Base-by-base conservation (phyloP, 345 rosid genomes). In the Salix purpurea region DNA sequence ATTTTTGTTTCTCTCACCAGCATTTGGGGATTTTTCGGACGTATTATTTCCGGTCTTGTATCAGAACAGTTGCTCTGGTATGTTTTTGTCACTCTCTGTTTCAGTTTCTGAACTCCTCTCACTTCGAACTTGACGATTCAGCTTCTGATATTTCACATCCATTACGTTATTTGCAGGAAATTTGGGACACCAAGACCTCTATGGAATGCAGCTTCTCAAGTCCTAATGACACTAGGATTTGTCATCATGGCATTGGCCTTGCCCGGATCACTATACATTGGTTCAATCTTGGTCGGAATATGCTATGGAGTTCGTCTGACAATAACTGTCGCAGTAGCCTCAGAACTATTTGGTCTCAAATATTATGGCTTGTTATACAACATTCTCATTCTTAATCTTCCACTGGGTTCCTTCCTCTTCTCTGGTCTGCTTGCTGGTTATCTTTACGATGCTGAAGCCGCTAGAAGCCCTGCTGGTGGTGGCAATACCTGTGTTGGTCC, bases 21-120 rank as follows among this genome's bases (percentile, higher is more conserved):
- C 75, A 89, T 91, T 75, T 91, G 89, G 89, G 89, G 89, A 24
- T 89, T 89, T 79, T 84, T 90, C 62, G 89, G 92, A 14, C 90
- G 92, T 69, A 83, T 90, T 70, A 68, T 73, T 39, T 85, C 86
- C 4, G 92, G 94, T 36, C 61, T 82, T 3, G 64, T 83, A 19
- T 90, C 92, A 13, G 92, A 89, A 81, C 54, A 83, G 62, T 81
- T 44, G 19, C 77, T 90, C 78, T 69, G 83, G 92, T 85, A 83
- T 61, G 54, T 66, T 65, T 15, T 28, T 46, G 36, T 5, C 3
- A 5, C 21, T 56, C 6, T 64, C 34, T 7, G 19, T 52, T 52
- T 18, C n/a, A 52, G 58, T 6, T 52, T 19, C 21, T 52, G 58
- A 52, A 18, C 9, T 6, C n/a, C 10, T 52, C 58, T 18, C n/a